Evolutionary conservation across 352 stramenopile genomes (phyloP).

Genomic region (Aphanomyces cochlioides): DNA sequence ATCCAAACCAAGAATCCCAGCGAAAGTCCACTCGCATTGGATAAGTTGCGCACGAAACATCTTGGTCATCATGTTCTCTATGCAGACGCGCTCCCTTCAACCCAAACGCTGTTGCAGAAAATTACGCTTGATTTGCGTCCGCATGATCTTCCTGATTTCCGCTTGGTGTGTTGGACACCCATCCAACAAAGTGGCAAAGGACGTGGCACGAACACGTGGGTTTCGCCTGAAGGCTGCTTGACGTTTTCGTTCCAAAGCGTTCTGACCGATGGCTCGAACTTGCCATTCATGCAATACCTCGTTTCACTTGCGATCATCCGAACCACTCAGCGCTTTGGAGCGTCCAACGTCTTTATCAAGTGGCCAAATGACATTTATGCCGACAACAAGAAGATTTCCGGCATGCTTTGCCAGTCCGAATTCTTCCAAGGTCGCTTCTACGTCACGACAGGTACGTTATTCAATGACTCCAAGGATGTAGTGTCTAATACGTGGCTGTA

Average conservation of each 20-base stretch:
- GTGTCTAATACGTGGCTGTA: slow-evolving; percentile 25
- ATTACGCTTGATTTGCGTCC: slow-evolving; percentile 32
- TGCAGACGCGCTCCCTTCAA: slow-evolving; percentile 62
- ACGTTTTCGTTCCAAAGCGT: slow-evolving; percentile 88
- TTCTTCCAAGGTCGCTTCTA: slow-evolving; percentile 72
- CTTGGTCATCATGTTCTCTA: slow-evolving; percentile 75
- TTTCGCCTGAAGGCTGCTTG: slow-evolving; percentile 83
- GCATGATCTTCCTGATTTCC: slow-evolving; percentile 46
- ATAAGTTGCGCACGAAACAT: slow-evolving; percentile 39
- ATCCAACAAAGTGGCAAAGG: slow-evolving; percentile 74
- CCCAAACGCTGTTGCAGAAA: slow-evolving; percentile 80
- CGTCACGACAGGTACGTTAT: slow-evolving; percentile 70
- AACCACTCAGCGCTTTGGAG: slow-evolving; percentile 33
- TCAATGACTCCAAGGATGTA: neutral
- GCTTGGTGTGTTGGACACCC: slow-evolving; percentile 67
- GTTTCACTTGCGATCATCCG: slow-evolving; percentile 80
- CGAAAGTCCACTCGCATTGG: neutral
- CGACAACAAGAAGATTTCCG: slow-evolving; percentile 84
- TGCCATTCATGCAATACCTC: slow-evolving; percentile 89
- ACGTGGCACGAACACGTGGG: slow-evolving; percentile 83
- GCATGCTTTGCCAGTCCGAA: slow-evolving; percentile 87
- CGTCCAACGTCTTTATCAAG: slow-evolving; percentile 78
- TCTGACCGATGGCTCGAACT: slow-evolving; percentile 69
- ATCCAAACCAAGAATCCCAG: neutral
- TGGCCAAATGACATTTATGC: slow-evolving; percentile 92